Base-by-base conservation (phyloP, 495 filamentous ascomycete genomes). In the Collariella sp. region DNA sequence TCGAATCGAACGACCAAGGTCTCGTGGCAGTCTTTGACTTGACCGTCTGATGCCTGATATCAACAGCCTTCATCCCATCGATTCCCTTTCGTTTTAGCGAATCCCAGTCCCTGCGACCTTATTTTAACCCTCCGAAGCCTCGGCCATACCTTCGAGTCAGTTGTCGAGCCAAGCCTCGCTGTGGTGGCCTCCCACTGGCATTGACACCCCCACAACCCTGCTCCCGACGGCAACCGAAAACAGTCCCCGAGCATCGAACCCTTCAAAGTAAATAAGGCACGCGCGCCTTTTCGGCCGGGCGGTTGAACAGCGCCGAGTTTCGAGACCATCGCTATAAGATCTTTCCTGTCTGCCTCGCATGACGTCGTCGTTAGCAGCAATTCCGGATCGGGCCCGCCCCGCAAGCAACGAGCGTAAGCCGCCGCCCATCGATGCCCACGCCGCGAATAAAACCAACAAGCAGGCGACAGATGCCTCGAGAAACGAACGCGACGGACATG, bases 341-440 rank as follows among this genome's bases (percentile, higher is more conserved):
- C 48, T 56, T 18, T 26, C 35, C 46, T 53, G 42, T 29, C 50
- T 46, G 54, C 56, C 58, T 61, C 67, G 64, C 59, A 69, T 69
- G 67, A 63, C 67, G 67, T 69, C 67, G 67, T 55, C 67, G 55
- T 64, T 63, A 64, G 67, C 50, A 52, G 65, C 34, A 36, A 36
- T 29, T 56, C 55, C 56, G 34, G 56, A 61, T 53, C 60, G 58
- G 60, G 67, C 55, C 52, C 54, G 53, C 57, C 67, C 64, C 56
- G 56, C 57, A 56, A 52, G 59, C 55, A 48, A 62, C 53, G 48
- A 59, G 33, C 38, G 23, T 44, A 56, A 58, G 41, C 46, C 55
- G 13, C 46, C 59, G 12, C 34, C 41, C 5, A 33, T 50, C n/a
- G 60, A 18, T 22, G 43, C 52, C 16, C 58, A 18, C 29, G 43